These are phyloP conservation scores for Aspergillus avenaceus DNA, from an alignment of 495 filamentous ascomycete species.

Conservation along the genomic window DNA sequence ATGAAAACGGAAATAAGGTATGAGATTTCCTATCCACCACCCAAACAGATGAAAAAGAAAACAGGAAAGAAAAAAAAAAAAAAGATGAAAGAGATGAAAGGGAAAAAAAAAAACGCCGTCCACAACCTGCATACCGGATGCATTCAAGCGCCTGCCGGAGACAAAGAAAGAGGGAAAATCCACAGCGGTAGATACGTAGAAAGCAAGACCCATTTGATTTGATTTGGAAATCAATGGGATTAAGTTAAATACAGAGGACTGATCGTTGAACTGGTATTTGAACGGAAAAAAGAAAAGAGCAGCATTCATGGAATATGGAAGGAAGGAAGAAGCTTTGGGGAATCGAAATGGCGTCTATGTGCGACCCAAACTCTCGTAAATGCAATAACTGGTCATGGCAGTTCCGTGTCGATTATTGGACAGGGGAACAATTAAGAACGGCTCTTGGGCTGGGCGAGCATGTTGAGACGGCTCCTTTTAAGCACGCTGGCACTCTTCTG, in stretches of 20 bases:
- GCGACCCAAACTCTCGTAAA: background rate
- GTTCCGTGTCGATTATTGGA: background rate
- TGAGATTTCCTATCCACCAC: too few relatives aligned
- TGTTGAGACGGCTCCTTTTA: slow-evolving; percentile 47
- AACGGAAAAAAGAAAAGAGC: background rate
- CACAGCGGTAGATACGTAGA: background rate
- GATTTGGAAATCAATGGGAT: too few relatives aligned
- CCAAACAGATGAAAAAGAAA: background rate
- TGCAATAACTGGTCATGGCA: slow-evolving; percentile 1
- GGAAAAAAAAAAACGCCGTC: slow-evolving; percentile 10
- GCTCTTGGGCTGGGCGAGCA: slow-evolving; percentile 48
- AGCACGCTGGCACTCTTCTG: slow-evolving; percentile 33
- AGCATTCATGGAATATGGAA: background rate
- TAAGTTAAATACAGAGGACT: slow-evolving; percentile 10
- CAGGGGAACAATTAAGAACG: slow-evolving; percentile 20
- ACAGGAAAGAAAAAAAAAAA: background rate
- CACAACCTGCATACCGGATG: slow-evolving; percentile 15
- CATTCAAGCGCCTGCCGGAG: slow-evolving; percentile 12
- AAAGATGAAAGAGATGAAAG: background rate
- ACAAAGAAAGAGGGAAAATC: slow-evolving; percentile 1
- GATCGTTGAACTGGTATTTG: slow-evolving; percentile 1
- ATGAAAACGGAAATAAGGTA: too few relatives aligned
- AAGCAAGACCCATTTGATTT: background rate
- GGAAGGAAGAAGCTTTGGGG: background rate
- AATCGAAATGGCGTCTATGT: slow-evolving; percentile 2